Evolutionary conservation across 495 filamentous ascomycete species (phyloP), one percentile per base, ranked within the genome.

Genomic region (Xylaria acuta): DNA sequence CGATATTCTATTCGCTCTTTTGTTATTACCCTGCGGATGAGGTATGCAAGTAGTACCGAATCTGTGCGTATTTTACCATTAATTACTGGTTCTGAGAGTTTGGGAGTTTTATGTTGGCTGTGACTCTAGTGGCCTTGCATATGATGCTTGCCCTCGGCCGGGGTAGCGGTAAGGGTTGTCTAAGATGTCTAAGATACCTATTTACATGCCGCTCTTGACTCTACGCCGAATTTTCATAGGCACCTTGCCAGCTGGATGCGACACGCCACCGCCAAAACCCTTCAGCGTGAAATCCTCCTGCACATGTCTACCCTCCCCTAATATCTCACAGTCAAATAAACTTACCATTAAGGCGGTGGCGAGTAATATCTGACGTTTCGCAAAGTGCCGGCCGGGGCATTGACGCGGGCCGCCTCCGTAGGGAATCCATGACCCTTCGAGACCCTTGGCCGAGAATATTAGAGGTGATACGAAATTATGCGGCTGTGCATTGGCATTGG

Each of bases 351-450:
- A 60, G 30, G 76, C 77, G 7, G 54, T 67, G 1, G 76, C 76
- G 0, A 80, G 54, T 9, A 80, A 51, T 40, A 81, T 80, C 67
- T 76, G 71, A 25, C 72, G 77, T 53, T 82, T 81, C 14, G 78
- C 78, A 65, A 81, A 79, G 70, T 76, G 70, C n/a, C 74, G 69
- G 1, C 79, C 78, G n/a, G 79, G 80, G 68, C 78, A 82, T 22
- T 73, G 60, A 20, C 73, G 72, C 20, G 75, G 73, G 9, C 79
- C 80, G 56, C 78, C 79, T 4, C 80, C 78, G 59, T 76, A 80
- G 11, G 80, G 80, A 7, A 82, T 81, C 80, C 80, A 82, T 30
- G 75, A 76, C 22, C 79, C 76, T 72, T 78, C 74, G 18, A 77
- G 62, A 20, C 72, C 78, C 43, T 78, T 80, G 14, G 74, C 72